Percentiles rank a stretch among this genome's conserved stretches.
Conservation (phyloP, 2,329 filamentous ascomycete species). For the Aspergillus aculeatinus region DNA sequence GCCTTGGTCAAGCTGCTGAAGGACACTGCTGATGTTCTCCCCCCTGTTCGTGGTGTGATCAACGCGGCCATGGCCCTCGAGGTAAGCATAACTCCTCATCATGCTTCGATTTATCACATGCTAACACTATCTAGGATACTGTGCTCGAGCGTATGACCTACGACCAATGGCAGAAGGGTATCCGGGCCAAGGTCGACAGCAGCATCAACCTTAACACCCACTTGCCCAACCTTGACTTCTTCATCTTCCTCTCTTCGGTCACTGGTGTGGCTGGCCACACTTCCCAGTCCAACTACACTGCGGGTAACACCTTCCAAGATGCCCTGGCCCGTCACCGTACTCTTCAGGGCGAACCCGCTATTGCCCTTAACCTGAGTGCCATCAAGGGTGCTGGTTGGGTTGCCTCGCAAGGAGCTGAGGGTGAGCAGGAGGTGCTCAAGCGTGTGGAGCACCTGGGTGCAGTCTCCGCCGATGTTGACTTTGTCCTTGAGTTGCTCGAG, state of each 20-base stretch:
- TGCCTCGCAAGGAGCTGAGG: not conserved
- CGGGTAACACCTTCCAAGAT: conserved; percentile 36
- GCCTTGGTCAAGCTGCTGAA: not conserved
- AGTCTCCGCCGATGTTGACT: too few species aligned
- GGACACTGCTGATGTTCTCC: not conserved
- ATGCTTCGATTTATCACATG: conserved; percentile 15
- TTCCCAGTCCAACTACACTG: conserved; percentile 44
- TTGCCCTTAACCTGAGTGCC: conserved; percentile 22
- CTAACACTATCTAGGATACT: conserved; percentile 30
- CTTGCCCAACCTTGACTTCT: conserved; percentile 39
- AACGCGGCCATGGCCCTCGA: conserved; percentile 5
- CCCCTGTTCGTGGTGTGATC: conserved; percentile 7
- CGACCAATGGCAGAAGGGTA: conserved; percentile 34
- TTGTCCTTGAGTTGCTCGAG: too few species aligned
- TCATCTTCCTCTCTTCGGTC: conserved; percentile 39
- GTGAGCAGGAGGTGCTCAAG: too few species aligned
- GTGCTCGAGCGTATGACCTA: conserved; percentile 43
- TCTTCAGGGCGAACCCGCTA: conserved; percentile 21
- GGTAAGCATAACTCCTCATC: not conserved
- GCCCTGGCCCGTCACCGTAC: conserved; percentile 29
- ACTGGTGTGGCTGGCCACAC: conserved; percentile 43
- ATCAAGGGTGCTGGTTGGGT: conserved; percentile 5
- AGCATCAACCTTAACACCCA: conserved; percentile 33
- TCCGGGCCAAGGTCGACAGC: conserved; percentile 40
- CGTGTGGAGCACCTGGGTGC: too few species aligned